Conservation (phyloP, 2,329 filamentous ascomycete genomes). For the Colletotrichum camelliae region DNA sequence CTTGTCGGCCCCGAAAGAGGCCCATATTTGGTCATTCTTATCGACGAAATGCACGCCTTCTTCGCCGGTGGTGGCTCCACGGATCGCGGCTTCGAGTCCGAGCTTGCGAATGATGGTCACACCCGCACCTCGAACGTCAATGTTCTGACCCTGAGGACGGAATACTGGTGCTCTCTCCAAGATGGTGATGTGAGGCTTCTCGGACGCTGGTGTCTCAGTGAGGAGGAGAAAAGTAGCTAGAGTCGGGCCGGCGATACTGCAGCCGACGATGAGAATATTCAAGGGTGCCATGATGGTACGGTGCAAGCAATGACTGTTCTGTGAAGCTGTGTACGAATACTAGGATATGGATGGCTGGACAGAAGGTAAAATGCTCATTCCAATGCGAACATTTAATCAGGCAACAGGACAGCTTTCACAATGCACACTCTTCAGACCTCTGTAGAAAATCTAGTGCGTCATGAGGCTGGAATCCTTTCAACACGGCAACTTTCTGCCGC, state of each 20-base stretch:
- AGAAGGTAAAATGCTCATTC: not conserved
- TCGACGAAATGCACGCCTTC: slow-evolving; percentile 53
- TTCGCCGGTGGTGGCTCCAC: slow-evolving; percentile 40
- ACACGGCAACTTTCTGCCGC: too few species aligned
- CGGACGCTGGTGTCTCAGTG: not conserved
- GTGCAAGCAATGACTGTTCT: not conserved
- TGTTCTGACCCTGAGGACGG: slow-evolving; percentile 34
- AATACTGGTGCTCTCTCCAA: slow-evolving; percentile 39
- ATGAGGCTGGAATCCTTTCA: not conserved
- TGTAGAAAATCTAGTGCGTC: not conserved
- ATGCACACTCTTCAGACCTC: not conserved
- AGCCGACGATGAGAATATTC: slow-evolving; percentile 34
- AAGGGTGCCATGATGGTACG: slow-evolving; percentile 8
- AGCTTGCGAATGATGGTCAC: slow-evolving; percentile 43
- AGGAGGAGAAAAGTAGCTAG: slow-evolving; percentile 25
- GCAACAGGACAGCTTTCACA: not conserved
- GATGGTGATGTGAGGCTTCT: slow-evolving; percentile 37
- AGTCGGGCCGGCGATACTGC: slow-evolving; percentile 36
- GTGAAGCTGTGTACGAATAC: not conserved
- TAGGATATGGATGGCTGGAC: not conserved
- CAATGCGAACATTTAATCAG: not conserved
- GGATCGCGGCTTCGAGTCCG: slow-evolving; percentile 41
- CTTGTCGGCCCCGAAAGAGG: slow-evolving; percentile 42
- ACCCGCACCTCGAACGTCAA: slow-evolving; percentile 41
- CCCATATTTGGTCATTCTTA: slow-evolving; percentile 37